These are phyloP conservation scores for Melampsora americana DNA, from an alignment of 1,284 basidiomycete species.

Conservation along the genomic window DNA sequence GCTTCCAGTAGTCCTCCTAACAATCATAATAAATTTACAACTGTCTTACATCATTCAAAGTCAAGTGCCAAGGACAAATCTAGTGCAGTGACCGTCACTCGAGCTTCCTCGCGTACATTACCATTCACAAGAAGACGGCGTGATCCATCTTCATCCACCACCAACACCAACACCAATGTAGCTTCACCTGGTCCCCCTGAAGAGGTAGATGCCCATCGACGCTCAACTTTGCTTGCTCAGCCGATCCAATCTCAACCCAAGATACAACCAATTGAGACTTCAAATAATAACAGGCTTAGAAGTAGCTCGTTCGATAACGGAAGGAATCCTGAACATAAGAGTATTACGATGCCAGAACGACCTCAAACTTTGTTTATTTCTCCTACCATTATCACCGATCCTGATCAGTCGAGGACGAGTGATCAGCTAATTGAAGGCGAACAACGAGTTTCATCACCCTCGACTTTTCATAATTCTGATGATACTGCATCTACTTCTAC, in stretches of 20 bases:
- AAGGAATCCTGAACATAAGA: too few relatives aligned
- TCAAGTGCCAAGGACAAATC: background rate
- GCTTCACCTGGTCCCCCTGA: constrained; percentile 3
- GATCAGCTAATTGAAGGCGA: too few relatives aligned
- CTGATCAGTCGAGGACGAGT: too few relatives aligned
- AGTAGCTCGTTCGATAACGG: constrained; percentile 36
- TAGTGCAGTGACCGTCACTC: constrained; percentile 19
- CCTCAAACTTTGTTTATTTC: too few relatives aligned
- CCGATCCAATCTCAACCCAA: background rate
- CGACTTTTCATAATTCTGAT: background rate
- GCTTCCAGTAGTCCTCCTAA: background rate
- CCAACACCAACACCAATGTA: constrained; percentile 9
- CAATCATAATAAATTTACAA: constrained; percentile 30
- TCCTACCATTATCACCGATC: too few relatives aligned
- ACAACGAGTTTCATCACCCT: background rate
- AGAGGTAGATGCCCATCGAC: constrained; percentile 12
- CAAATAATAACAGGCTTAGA: background rate
- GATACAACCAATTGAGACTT: background rate
- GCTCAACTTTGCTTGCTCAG: constrained; percentile 12
- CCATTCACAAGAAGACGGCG: constrained; percentile 6
- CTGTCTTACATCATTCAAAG: background rate
- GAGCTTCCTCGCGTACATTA: constrained; percentile 34
- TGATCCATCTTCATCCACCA: constrained; percentile 15
- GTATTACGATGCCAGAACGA: too few relatives aligned
- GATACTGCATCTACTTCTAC: background rate